Base-by-base conservation (phyloP, 331 rosid species). In the Saraca asoca region DNA sequence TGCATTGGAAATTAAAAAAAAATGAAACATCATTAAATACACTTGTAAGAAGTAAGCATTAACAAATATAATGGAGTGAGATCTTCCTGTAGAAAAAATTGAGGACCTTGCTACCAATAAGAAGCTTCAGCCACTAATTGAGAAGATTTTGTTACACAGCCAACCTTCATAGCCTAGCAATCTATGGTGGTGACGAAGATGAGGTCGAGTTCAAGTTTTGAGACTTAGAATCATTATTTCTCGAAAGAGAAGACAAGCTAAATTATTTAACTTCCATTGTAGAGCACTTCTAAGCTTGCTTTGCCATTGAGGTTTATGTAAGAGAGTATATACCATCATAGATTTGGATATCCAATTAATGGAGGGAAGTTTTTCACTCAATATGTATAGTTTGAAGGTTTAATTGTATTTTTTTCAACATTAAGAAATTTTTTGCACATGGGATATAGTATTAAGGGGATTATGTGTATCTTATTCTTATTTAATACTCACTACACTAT, bases 81-180 rank as follows among this genome's bases (percentile, higher is more conserved):
- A 81, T 82, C 80, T 77, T 34, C 61, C 87, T 0, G 45, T 9
- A 31, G 95, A 81, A 49, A 90, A 88, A 80, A 74, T 44, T 58
- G 91, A 67, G 29, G 34, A 68, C 96, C 91, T 61, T 83, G 54
- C 37, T 81, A 69, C 44, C 62, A 68, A 24, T 29, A 75, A 17
- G 88, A 67, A 8, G 85, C 64, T 84, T 88, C 9, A 85, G 54
- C 95, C 97, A 91, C 13, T 78, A 90, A 64, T 88, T 88, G 51
- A 88, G 76, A 33, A 83, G 80, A 72, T 83, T 88, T 67, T 91
- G 78, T 54, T 83, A 88, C 2, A 90, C 91, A 0, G 88, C 66
- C 48, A 77, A 88, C 19, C 88, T 84, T 96, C 96, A 88, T 7
- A 85, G 74, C 74, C 97, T 79, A 13, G n/a, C 29, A 24, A 66